Conservation (phyloP, 1,139 yeast species). For the Yarrowia galli region DNA sequence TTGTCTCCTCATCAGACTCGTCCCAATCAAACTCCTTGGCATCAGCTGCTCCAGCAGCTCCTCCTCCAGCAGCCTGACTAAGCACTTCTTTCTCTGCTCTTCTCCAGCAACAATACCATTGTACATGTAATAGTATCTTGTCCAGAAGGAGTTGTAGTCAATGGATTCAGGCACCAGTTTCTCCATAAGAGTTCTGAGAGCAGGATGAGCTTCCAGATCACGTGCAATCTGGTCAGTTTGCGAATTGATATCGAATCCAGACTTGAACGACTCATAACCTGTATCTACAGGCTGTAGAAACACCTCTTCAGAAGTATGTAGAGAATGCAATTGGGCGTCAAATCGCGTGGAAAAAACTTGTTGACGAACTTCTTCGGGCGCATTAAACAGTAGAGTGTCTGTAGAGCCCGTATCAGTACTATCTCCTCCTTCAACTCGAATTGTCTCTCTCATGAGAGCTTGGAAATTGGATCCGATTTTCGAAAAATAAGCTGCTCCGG, state of each 20-base stretch:
- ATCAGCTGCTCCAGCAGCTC: conserved; percentile 45
- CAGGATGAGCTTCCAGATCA: conserved; percentile 60
- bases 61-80: conserved; percentile 54
- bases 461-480: conserved; percentile 58
- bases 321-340: conserved; percentile 63
- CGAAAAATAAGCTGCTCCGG: conserved; percentile 65
- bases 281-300: conserved; percentile 52
- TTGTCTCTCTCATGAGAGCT: conserved; percentile 62
- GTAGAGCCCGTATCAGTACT: conserved; percentile 49
- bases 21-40: conserved; percentile 66
- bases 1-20: conserved; percentile 63
- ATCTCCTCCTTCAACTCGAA: conserved; percentile 52
- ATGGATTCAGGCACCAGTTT: conserved; percentile 71
- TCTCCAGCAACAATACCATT: conserved; percentile 67
- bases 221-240: conserved; percentile 62
- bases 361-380: conserved; percentile 52
- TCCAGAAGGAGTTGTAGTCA: conserved; percentile 74
- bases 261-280: conserved; percentile 51
- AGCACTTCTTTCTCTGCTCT: conserved; percentile 69
- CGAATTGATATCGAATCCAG: conserved; percentile 56
- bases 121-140: conserved; percentile 67
- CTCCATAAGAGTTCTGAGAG: conserved; percentile 66
- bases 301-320: conserved; percentile 59
- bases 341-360: conserved; percentile 60
- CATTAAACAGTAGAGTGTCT: conserved; percentile 56